phyloP scores from a whole-genome alignment of 306 rosid genomes.

The Benincasa hispida region DNA sequence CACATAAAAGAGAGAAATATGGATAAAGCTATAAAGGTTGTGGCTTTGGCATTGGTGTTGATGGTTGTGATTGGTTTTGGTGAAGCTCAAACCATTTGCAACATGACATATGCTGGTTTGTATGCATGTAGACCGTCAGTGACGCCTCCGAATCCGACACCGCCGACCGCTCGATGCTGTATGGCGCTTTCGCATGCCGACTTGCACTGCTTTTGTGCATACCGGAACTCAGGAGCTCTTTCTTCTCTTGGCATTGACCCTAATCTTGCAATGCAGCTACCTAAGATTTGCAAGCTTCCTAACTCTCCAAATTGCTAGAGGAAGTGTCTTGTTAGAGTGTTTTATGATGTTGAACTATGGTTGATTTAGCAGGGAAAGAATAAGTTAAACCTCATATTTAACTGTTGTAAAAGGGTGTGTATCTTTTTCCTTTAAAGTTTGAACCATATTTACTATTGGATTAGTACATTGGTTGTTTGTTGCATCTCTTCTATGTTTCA shows the following conservation, averaged over 20 bases:
- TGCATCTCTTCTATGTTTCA: not conserved
- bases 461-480: not conserved
- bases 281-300: constrained; percentile 39
- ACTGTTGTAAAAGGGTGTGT: not conserved
- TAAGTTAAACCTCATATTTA: too few relatives aligned
- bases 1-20: not conserved
- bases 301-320: constrained; percentile 29
- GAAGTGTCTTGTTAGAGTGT: not conserved
- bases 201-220: constrained; percentile 38
- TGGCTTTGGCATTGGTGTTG: not conserved
- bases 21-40: not conserved
- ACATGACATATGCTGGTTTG: constrained; percentile 19
- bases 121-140: constrained; percentile 38
- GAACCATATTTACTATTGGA: not conserved
- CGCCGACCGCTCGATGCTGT: constrained; percentile 28
- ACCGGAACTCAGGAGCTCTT: constrained; percentile 31
- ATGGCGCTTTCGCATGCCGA: constrained; percentile 25
- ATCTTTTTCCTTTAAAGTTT: not conserved
- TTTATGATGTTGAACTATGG: not conserved
- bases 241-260: constrained; percentile 55
- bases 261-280: constrained; percentile 41
- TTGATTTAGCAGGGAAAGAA: not conserved
- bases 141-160: constrained; percentile 32
- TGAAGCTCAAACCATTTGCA: constrained; percentile 32
- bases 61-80: not conserved